Conservation (phyloP, 192 early-diverging fungal species). For the Mortierella claussenii region DNA sequence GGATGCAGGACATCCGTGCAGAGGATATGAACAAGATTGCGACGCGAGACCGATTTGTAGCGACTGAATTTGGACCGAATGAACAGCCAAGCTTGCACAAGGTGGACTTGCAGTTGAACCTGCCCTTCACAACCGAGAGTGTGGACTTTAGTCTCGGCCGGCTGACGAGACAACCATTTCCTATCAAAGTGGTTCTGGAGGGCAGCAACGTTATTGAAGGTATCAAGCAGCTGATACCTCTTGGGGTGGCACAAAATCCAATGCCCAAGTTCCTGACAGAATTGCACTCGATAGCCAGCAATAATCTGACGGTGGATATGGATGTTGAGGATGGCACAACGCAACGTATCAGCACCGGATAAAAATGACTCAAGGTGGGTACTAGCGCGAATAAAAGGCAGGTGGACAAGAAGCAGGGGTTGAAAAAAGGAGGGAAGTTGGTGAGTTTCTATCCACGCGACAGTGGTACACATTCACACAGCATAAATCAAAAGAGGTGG, state of each 20-base stretch:
- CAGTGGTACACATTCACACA: no score
- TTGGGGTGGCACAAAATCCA: conserved; percentile 38
- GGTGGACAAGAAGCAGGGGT: neutral
- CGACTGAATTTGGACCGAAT: conserved; percentile 46
- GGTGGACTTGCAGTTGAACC: conserved; percentile 45
- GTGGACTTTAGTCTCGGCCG: conserved; percentile 14
- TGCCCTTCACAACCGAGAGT: conserved; percentile 18
- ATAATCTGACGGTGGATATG: conserved; percentile 31
- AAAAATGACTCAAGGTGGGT: no score
- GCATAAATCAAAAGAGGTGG: no score
- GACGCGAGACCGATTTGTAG: conserved; percentile 25
- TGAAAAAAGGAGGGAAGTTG: neutral
- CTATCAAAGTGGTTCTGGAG: conserved; percentile 49
- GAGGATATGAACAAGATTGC: conserved; percentile 27
- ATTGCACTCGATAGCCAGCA: conserved; percentile 47
- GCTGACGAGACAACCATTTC: conserved; percentile 23
- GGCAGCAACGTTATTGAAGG: conserved; percentile 59
- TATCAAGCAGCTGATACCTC: conserved; percentile 45
- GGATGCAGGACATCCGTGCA: conserved; percentile 24
- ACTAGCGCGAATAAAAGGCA: neutral
- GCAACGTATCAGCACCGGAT: conserved; percentile 12
- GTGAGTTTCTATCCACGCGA: neutral
- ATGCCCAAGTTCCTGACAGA: conserved; percentile 53
- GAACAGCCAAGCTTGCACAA: conserved; percentile 45
- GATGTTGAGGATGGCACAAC: conserved; percentile 13